Evolutionary conservation across 225 moss, liverwort and hornwort species (phyloP), one percentile per base, ranked within the genome.

Genomic region (Bryoerythrophyllum caledonicum): DNA sequence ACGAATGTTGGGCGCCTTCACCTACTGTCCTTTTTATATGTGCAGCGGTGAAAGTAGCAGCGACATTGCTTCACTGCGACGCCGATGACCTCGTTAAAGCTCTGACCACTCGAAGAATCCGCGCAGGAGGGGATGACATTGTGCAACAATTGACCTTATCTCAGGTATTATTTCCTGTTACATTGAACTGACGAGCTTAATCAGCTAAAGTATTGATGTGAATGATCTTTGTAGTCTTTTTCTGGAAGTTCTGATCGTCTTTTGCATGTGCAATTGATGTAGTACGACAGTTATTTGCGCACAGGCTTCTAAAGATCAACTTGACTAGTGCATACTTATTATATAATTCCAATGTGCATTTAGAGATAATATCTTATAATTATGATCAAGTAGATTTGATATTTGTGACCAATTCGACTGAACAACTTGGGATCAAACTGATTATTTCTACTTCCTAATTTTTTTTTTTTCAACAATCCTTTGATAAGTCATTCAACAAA

Each of bases 81-180:
- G 81, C 85, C 60, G 80, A 83, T 11, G 85, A 88, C 57, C 87
- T 93, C 20, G 75, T 86, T 35, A 82, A 81, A 75, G 93, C 93
- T 48, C 93, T 93, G 63, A 86, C 86, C 65, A 83, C 89, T 24
- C 81, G 93, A 28, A 84, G 85, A 62, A 93, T 93, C 48, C 91
- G 84, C 78, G 93, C 93, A 28, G 93, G 93, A 48, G 87, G 81
- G 73, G 93, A 93, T 74, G 90, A 93, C 69, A 93, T 93, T 60
- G 84, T 91, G 43, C 93, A 93, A 68, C 90, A 81, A 34, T 70
- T 93, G 65, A 91, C 89, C 20, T 82, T 82, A 60, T 66, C 86
- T 16, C 93, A 93, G 93, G 93, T 91, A 21, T 71, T 49, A 7
- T 14, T 34, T 71, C 15, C 23, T 16, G 28, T 68, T 37, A 61